Conservation (phyloP, 495 filamentous ascomycete genomes). For the Penicillium samsonianum region DNA sequence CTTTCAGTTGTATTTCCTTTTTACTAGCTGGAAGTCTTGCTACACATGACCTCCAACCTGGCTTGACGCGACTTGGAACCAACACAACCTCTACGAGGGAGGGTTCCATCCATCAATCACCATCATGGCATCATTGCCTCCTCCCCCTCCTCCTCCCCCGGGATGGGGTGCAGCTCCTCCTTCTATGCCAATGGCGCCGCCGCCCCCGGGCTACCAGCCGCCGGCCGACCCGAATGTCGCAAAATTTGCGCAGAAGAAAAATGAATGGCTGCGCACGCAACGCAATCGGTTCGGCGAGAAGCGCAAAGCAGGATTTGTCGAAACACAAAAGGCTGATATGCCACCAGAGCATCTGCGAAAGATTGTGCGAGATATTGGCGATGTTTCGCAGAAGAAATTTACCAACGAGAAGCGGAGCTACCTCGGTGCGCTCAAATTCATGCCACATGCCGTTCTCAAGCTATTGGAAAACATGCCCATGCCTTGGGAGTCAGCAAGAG, state of each 20-base stretch:
- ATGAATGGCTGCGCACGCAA: constrained; percentile 94
- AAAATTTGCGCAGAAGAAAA: constrained; percentile 98
- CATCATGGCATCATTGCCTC: constrained; percentile 75
- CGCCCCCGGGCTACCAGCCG: constrained; percentile 86
- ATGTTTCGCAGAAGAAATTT: constrained; percentile 99
- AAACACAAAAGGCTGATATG: constrained; percentile 99
- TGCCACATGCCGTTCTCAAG: constrained; percentile 99
- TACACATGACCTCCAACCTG: constrained; percentile 38
- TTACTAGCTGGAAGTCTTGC: constrained; percentile 5
- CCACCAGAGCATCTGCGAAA: constrained; percentile 97
- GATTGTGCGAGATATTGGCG: constrained; percentile 97
- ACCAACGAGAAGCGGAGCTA: constrained; percentile 98
- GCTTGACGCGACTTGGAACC: constrained; percentile 43
- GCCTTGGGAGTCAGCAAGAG: constrained; percentile 95
- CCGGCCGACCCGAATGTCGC: constrained; percentile 82
- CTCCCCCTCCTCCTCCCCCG: constrained; percentile 78
- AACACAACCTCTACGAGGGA: constrained; percentile 33
- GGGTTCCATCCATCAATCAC: constrained; percentile 34
- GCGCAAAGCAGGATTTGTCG: constrained; percentile 91
- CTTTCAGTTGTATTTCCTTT: constrained; percentile 7
- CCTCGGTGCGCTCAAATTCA: constrained; percentile 96
- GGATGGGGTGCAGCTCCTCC: constrained; percentile 74
- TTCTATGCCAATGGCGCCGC: constrained; percentile 74
- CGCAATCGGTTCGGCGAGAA: constrained; percentile 95
- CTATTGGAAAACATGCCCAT: constrained; percentile 99